Evolutionary conservation across 768 basidiomycete genomes (phyloP).

Genomic region (Phaeolepiota aurea): DNA sequence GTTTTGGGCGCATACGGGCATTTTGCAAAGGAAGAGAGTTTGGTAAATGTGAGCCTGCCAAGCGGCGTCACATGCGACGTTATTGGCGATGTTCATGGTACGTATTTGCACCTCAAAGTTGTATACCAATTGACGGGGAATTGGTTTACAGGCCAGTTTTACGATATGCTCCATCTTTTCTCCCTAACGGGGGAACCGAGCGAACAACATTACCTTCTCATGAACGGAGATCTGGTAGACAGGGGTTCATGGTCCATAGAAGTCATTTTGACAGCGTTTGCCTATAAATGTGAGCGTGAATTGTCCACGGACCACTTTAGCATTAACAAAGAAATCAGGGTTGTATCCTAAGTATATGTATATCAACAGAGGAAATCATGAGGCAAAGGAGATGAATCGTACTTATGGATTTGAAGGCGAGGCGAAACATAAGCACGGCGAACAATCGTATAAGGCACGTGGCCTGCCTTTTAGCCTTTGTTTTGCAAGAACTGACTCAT

Average conservation of each 20-base stretch:
- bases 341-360: constrained; percentile 84
- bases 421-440: constrained; percentile 93
- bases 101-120: constrained; percentile 12
- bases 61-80: constrained; percentile 84
- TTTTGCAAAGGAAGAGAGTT: constrained; percentile 69
- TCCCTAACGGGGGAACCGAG: constrained; percentile 80
- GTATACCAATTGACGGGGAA: constrained; percentile 2
- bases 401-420: constrained; percentile 94
- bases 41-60: constrained; percentile 69
- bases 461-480: no score
- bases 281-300: constrained; percentile 83
- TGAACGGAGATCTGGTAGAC: constrained; percentile 97
- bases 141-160: constrained; percentile 71
- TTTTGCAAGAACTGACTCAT: no score
- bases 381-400: constrained; percentile 95
- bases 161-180: constrained; percentile 84
- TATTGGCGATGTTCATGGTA: constrained; percentile 94
- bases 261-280: constrained; percentile 87
- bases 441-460: constrained; percentile 82
- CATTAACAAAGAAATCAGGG: no score
- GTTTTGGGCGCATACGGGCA: constrained; percentile 75
- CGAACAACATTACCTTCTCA: constrained; percentile 77
- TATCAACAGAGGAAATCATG: constrained; percentile 95
- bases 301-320: no score
- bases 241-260: constrained; percentile 94